Evolutionary conservation across 306 rosid species (phyloP).

Genomic region (Prunus kanzakura): DNA sequence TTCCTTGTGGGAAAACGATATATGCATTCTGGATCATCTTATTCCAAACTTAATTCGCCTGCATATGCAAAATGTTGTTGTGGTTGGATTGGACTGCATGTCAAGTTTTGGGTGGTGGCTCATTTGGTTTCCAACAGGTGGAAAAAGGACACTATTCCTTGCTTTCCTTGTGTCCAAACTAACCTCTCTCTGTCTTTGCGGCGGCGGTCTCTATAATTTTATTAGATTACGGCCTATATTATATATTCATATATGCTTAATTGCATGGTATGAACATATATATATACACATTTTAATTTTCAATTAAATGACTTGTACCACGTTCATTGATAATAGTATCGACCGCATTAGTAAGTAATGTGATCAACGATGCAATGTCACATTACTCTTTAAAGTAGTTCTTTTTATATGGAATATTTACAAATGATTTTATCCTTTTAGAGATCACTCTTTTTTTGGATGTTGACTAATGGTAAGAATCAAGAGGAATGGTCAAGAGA

Average conservation of each 20-base stretch:
- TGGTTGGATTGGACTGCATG: slow-evolving; percentile 13
- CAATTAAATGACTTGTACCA: neutral
- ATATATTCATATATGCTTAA: no score
- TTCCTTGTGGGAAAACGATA: slow-evolving; percentile 32
- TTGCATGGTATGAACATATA: no score
- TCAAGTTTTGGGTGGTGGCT: slow-evolving; percentile 29
- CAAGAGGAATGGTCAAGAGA: neutral
- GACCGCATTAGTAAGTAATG: neutral
- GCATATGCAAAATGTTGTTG: neutral
- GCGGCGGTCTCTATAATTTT: neutral
- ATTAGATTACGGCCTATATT: neutral
- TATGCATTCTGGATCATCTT: slow-evolving; percentile 12
- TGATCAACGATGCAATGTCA: neutral
- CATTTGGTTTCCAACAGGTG: slow-evolving; percentile 22
- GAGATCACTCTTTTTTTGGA: neutral
- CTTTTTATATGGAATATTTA: neutral
- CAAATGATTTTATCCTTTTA: neutral
- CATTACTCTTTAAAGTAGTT: neutral
- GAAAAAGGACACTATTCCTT: slow-evolving; percentile 34
- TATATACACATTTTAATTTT: neutral
- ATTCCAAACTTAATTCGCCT: slow-evolving; percentile 54
- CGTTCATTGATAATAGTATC: neutral
- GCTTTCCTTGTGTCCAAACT: slow-evolving; percentile 36
- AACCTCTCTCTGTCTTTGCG: neutral
- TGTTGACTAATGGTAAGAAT: neutral